These are phyloP conservation scores for Silybum marianum DNA, from an alignment of 129 eudicot genomes.

Conservation along the genomic window DNA sequence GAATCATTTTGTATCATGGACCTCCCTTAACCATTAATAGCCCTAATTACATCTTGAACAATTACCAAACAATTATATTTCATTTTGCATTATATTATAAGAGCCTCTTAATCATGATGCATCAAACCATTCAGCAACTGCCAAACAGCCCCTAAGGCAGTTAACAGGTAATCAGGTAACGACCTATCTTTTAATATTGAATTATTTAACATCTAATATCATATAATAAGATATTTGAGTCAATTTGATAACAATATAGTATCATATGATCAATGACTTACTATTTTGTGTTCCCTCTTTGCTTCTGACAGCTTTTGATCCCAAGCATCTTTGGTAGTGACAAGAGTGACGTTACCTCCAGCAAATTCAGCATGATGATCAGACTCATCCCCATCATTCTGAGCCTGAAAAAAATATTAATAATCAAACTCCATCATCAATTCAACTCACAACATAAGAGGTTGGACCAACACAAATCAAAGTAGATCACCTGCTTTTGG, in stretches of 20 bases:
- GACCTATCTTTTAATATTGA: not conserved
- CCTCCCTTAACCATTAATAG: no score
- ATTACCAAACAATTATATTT: no score
- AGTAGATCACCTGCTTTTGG: slow-evolving; percentile 15
- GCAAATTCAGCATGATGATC: slow-evolving; percentile 48
- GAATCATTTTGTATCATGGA: no score
- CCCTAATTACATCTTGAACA: no score
- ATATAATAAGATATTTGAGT: not conserved
- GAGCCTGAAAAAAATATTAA: slow-evolving; percentile 30
- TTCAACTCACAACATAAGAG: not conserved
- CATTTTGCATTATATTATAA: no score
- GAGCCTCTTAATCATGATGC: no score
- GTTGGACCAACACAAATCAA: slow-evolving; percentile 10
- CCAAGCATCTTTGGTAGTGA: slow-evolving; percentile 52
- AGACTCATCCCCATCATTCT: slow-evolving; percentile 45
- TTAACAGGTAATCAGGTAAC: not conserved
- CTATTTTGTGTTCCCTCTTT: slow-evolving; percentile 46
- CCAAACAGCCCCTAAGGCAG: no score
- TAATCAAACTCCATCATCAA: slow-evolving; percentile 17
- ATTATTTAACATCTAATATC: not conserved
- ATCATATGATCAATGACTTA: slow-evolving; percentile 24
- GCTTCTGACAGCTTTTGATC: slow-evolving; percentile 51
- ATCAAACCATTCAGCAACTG: no score
- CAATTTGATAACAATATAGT: not conserved
- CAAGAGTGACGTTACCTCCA: slow-evolving; percentile 52